These are phyloP conservation scores for Acanthamoeba quina DNA, from an alignment of 208 protist genomes.

Conservation along the genomic window DNA sequence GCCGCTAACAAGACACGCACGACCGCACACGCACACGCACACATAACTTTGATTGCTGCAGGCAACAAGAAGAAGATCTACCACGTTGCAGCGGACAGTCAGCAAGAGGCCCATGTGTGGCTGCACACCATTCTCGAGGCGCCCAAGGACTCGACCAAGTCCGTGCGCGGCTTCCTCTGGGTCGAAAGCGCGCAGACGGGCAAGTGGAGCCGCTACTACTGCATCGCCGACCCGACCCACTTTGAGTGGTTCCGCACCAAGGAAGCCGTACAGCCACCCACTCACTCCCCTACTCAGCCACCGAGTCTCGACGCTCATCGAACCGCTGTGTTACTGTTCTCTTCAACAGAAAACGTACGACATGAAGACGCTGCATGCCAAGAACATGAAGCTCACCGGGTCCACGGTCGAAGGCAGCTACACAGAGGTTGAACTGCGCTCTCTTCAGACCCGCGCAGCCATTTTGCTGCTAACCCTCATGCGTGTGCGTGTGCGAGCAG, in stretches of 20 bases:
- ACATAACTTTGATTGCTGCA: neutral
- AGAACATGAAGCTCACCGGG: slow-evolving; percentile 63
- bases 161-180: slow-evolving; percentile 64
- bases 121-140: slow-evolving; percentile 56
- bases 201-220: slow-evolving; percentile 59
- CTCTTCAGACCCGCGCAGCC: too few species aligned
- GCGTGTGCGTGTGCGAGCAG: neutral
- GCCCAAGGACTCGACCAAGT: slow-evolving; percentile 53
- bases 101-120: slow-evolving; percentile 50
- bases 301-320: neutral
- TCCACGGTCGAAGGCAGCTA: neutral
- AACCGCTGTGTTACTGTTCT: neutral
- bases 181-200: slow-evolving; percentile 46
- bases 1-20: neutral
- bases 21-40: neutral
- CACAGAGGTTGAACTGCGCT: neutral
- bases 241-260: slow-evolving; percentile 59
- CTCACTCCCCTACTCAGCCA: neutral
- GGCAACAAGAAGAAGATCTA: slow-evolving; percentile 48
- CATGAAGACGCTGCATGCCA: slow-evolving; percentile 13
- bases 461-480: too few species aligned
- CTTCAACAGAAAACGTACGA: slow-evolving; percentile 37
- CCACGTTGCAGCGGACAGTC: slow-evolving; percentile 32
- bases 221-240: slow-evolving; percentile 46
- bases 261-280: neutral